Evolutionary conservation across 306 rosid genomes (phyloP).

Genomic region (Malus asiatica): DNA sequence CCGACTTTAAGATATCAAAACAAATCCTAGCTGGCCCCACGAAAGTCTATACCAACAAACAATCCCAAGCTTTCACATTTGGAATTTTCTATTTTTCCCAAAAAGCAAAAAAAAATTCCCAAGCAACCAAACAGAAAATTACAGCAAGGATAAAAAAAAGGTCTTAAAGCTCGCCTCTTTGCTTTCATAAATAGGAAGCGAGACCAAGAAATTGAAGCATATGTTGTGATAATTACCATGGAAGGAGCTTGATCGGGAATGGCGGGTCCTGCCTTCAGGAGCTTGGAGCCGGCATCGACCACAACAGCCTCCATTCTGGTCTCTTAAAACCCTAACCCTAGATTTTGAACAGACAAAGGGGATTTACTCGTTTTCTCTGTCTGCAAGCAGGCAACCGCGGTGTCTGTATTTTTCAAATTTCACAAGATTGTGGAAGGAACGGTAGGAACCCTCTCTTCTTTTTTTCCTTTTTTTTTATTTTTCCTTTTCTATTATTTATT

Average conservation of each 20-base stretch:
- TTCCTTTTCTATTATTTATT: not conserved
- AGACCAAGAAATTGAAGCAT: not conserved
- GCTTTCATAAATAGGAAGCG: not conserved
- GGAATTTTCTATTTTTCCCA: not conserved
- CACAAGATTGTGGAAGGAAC: not conserved
- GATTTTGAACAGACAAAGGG: not conserved
- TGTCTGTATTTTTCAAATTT: not conserved
- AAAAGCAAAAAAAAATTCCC: too few species aligned
- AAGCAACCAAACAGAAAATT: too few species aligned
- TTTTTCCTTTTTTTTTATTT: not conserved
- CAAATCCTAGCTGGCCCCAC: not conserved
- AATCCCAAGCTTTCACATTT: not conserved
- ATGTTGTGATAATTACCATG: constrained; percentile 37
- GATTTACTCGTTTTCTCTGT: not conserved
- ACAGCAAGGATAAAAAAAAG: too few species aligned
- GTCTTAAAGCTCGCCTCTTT: too few species aligned
- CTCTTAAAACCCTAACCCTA: not conserved
- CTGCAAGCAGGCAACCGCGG: not conserved
- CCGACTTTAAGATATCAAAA: not conserved
- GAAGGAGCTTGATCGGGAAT: constrained; percentile 93
- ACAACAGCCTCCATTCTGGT: constrained; percentile 76
- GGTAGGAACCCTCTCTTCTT: not conserved
- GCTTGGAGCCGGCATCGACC: constrained; percentile 76
- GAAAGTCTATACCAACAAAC: not conserved
- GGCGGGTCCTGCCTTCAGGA: constrained; percentile 93